Evolutionary conservation across 176 grass and related monocot species (phyloP).

Genomic region (Phoenix roebelenii): DNA sequence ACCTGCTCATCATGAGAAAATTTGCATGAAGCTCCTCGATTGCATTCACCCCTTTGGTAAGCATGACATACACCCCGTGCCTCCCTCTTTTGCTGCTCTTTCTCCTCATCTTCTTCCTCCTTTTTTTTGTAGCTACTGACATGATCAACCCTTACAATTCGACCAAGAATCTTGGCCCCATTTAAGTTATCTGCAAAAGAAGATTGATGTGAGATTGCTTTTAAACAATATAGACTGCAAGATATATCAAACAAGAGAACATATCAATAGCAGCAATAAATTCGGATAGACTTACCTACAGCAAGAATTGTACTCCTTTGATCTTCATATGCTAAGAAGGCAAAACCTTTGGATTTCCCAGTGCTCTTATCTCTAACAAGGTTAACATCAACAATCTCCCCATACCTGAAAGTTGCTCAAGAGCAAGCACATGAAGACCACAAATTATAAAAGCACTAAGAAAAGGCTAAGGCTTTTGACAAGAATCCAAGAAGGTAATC

Average conservation of each 20-base stretch:
- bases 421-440: background rate
- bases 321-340: slow-evolving; percentile 83
- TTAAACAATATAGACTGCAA: no score
- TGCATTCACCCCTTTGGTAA: slow-evolving; percentile 91
- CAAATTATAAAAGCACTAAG: background rate
- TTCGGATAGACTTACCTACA: slow-evolving; percentile 37
- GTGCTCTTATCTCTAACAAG: slow-evolving; percentile 87
- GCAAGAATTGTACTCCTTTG: slow-evolving; percentile 87
- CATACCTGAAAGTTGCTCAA: slow-evolving; percentile 44
- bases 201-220: background rate
- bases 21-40: slow-evolving; percentile 66
- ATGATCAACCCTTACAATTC: slow-evolving; percentile 84
- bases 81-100: slow-evolving; percentile 63
- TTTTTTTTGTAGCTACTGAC: slow-evolving; percentile 91
- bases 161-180: slow-evolving; percentile 78
- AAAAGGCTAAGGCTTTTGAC: no score
- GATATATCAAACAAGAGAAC: no score
- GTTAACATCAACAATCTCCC: slow-evolving; percentile 87
- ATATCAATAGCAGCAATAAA: background rate
- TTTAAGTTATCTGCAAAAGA: slow-evolving; percentile 67
- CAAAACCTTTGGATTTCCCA: slow-evolving; percentile 82
- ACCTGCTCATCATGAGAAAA: slow-evolving; percentile 89
- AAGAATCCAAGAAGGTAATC: no score
- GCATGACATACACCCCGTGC: slow-evolving; percentile 80
- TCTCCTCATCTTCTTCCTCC: slow-evolving; percentile 78